Evolutionary conservation across 768 basidiomycete genomes (phyloP), one percentile per base, ranked within the genome.

Genomic region (Amanita rimosa): DNA sequence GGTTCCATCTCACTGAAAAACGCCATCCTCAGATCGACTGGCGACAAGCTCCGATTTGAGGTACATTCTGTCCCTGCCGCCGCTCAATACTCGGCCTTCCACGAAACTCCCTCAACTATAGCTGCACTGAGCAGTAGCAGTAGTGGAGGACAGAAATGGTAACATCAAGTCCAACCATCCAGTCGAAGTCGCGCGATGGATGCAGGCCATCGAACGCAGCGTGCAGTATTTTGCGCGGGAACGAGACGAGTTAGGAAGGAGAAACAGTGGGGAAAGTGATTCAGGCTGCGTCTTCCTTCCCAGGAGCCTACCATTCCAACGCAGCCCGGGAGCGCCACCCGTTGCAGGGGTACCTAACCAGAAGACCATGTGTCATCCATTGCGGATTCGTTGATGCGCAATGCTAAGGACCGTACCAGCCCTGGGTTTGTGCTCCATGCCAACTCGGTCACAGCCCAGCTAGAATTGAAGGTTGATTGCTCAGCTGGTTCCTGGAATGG

Each of bases 111-210:
- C 31, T 33, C 43, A 1, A 1, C 27, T 21, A 29, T 10, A 14
- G 2, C 33, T 44, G 26, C 43, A 14, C 5, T n/a, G 7, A 17
- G 21, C 44, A 36, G 13, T 6, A 24, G 48, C 19, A 35, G 29
- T 8, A 19, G 29, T 17, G 66, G 67, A 3, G 64, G 67, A 0
- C 81, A 85, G 57, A 87, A 81, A 62, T 89, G 88, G 88, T 84
- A 83, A n/a, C 60, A 71, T 92, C 64, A 84, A 82, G 49, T 85
- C 85, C 0, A 86, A 81, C 53, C 91, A 96, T 57, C 89, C 85
- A 0, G 88, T 87, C 4, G 94, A 97, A 63, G 89, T 89, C 4
- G 73, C 83, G 3, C 74, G 93, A 9, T 97, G 94, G 94, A 78
- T 80, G 1, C 79, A 84, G 50, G 85, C 83, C 0, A 75, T 97